Base-by-base conservation (phyloP, 2,329 filamentous ascomycete genomes). In the Aspergillus spinulosporus region DNA sequence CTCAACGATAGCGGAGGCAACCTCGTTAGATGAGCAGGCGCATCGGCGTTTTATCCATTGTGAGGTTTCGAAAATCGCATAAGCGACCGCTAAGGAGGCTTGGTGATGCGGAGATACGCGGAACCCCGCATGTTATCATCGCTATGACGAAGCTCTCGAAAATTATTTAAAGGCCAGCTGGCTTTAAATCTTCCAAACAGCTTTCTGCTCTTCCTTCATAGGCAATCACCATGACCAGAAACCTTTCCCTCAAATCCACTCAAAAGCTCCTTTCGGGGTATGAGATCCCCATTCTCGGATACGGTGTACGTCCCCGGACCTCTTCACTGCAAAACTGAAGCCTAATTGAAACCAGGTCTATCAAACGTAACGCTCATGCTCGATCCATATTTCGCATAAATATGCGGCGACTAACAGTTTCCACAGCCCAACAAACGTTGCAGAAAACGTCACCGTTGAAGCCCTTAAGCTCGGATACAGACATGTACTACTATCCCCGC, bases 381-480 rank as follows among this genome's bases (percentile, higher is more conserved):
- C 26, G 4, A 28, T 28, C 26, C 26, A 28, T 28, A 28, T 28
- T 28, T 28, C 26, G 26, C 26, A 28, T 28, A 4, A 28, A 28
- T 28, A 1, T 28, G 26, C 26, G 26, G 26, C 26, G 4, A 28
- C 26, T 28, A 28, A 28, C 26, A 28, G 26, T 28, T 28, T 11
- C 44, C 29, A 43, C 39, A 84, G 80, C 4, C 84, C 85, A 9
- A 76, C 82, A 21, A 78, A 80, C 56, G 70, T 82, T 4, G 80
- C 82, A n/a, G 80, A 84, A 64, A 77, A 80, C 29, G 82, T 87
- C 1, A 82, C 83, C 5, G 62, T 77, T 9, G 83, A 87, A 59
- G 81, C 83, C 0, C 74, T 86, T 57, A 74, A 80, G 60, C 68
- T 73, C 11, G 83, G 84, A 47, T 85, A 86, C 64, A 76, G 80